Conservation (phyloP, 2,329 filamentous ascomycete species). For the Huntiella decipiens region DNA sequence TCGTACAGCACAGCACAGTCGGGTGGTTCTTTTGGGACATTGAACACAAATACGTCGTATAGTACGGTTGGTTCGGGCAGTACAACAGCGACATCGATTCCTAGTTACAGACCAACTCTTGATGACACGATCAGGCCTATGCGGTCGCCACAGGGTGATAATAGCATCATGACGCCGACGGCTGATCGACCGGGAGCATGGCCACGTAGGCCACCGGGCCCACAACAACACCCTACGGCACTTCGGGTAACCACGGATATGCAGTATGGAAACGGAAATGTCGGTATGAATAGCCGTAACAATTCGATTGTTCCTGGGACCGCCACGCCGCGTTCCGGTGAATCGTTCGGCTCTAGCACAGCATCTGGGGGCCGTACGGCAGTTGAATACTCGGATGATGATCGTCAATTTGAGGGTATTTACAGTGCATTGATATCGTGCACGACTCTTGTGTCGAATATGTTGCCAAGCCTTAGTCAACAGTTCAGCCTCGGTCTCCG, state of each 20-base stretch:
- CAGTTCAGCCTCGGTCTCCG: conserved; percentile 48
- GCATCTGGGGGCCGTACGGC: conserved; percentile 29
- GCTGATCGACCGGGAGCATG: conserved; percentile 27
- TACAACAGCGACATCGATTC: conserved; percentile 6
- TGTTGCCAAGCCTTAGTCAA: conserved; percentile 48
- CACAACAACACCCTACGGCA: conserved; percentile 31
- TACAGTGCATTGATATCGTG: conserved; percentile 58
- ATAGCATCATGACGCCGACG: conserved; percentile 26
- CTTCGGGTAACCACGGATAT: conserved; percentile 38
- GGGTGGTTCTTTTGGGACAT: background rate
- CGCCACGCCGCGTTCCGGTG: conserved; percentile 63
- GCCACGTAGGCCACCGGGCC: conserved; percentile 17
- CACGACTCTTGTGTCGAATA: conserved; percentile 52
- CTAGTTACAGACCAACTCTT: conserved; percentile 11
- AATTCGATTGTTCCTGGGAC: conserved; percentile 31
- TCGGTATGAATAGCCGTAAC: conserved; percentile 18
- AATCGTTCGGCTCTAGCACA: conserved; percentile 48
- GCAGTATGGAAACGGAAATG: conserved; percentile 27
- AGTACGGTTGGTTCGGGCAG: conserved; percentile 1
- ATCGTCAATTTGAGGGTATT: conserved; percentile 64
- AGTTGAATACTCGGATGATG: conserved; percentile 54
- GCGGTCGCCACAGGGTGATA: conserved; percentile 17
- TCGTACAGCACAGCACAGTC: background rate
- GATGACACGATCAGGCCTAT: conserved; percentile 30
- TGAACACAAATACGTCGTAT: conserved; percentile 1